These are phyloP conservation scores for Klebsormidium nitens DNA, from an alignment of 139 green algal genomes.

Conservation along the genomic window DNA sequence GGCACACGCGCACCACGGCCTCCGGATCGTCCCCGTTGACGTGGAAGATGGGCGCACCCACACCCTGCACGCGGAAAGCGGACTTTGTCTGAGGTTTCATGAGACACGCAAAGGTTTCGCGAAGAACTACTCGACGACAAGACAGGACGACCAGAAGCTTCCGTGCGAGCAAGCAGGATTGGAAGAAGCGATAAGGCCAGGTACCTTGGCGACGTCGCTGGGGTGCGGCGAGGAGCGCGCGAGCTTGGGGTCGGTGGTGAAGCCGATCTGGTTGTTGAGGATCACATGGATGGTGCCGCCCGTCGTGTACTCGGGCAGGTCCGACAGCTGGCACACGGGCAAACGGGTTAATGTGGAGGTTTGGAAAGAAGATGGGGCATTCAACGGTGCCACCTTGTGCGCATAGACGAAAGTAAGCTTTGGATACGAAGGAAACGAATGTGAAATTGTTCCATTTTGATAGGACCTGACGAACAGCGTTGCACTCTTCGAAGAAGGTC, in stretches of 20 bases:
- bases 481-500: background rate
- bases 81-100: background rate
- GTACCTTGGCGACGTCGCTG: constrained; percentile 62
- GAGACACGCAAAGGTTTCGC: background rate
- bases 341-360: constrained; percentile 76
- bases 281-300: constrained; percentile 73
- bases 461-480: too few relatives aligned
- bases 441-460: too few relatives aligned
- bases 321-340: constrained; percentile 72
- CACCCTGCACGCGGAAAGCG: constrained; percentile 54
- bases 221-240: constrained; percentile 56
- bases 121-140: too few relatives aligned
- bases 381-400: too few relatives aligned
- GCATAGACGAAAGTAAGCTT: too few relatives aligned
- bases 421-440: too few relatives aligned
- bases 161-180: too few relatives aligned
- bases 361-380: too few relatives aligned
- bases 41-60: constrained; percentile 70
- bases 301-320: constrained; percentile 59
- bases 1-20: constrained; percentile 53
- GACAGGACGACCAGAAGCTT: too few relatives aligned
- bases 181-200: too few relatives aligned
- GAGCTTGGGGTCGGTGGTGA: constrained; percentile 65
- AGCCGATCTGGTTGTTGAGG: constrained; percentile 84
- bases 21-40: constrained; percentile 77